Base-by-base conservation (phyloP, 1,284 basidiomycete genomes). In the Phlebopus sp. region DNA sequence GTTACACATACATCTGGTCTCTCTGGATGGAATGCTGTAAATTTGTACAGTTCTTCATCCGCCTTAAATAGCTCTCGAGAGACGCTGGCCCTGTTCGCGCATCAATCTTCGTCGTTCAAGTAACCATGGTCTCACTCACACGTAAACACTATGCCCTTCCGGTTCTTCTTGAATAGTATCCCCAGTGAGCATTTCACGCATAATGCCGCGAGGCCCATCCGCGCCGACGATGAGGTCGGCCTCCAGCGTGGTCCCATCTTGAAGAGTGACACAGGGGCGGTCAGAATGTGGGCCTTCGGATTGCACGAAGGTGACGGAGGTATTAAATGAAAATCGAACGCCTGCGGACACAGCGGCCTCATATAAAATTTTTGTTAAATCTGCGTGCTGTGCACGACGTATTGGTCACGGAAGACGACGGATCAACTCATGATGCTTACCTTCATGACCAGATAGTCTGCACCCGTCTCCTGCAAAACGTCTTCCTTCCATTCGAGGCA, bases 401-500 rank as follows among this genome's bases (percentile, higher is more conserved):
- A 44, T 48, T 46, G 27, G 42, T 55, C 34, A 53, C 42, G 19
- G 41, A 25, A 46, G 27, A 29, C 11, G 25, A 9, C 9, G 23
- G 43, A 31, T 19, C 44, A 39, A 39, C 38, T 31, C 3, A 10
- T 10, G 10, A 14, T 32, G 61, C 72, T 52, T 49, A 78, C 77
- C 55, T 73, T 67, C 53, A 78, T 70, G 44, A 80, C 59, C 37
- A 75, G 59, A 53, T 79, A 80, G 17, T 78, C 73, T 1, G 74
- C 79, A 5, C 79, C 79, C 0, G 75, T 73, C 50, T 81, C 79
- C 44, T 71, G 63, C 49, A 82, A 70, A 5, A 82, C 69, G 25
- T 76, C 74, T 43, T 78, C 71, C 49, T 70, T 68, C 77, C 79
- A 82, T 49, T 73, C 69, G 18, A 77, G 56, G 45, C 61, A 63